Evolutionary conservation across 1,139 yeast species (phyloP).

Genomic region (Meyerozyma athensensis): DNA sequence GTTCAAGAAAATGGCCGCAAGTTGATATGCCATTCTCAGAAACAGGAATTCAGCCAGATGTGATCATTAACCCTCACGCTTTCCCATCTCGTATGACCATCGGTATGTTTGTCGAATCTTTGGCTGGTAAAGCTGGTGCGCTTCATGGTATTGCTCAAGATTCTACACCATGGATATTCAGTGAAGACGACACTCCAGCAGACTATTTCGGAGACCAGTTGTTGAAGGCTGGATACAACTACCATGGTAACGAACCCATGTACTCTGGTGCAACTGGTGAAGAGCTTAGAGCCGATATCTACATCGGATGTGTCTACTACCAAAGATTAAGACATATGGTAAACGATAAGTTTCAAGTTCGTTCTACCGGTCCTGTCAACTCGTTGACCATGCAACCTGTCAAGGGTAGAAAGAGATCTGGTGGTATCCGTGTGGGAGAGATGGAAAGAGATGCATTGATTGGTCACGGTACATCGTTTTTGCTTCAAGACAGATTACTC

Average conservation of each 20-base stretch:
- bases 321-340: conserved; percentile 99
- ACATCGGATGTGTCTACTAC: conserved; percentile 94
- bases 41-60: conserved; percentile 94
- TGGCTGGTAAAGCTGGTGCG: conserved; percentile 98
- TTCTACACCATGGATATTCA: conserved; percentile 93
- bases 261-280: conserved; percentile 99
- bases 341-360: conserved; percentile 97
- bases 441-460: conserved; percentile 99
- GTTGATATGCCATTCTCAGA: conserved; percentile 97
- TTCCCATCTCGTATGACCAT: conserved; percentile 99
- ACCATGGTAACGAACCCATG: conserved; percentile 98
- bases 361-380: conserved; percentile 98
- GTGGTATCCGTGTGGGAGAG: conserved; percentile 99
- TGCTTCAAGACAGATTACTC: conserved; percentile 89
- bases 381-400: conserved; percentile 98
- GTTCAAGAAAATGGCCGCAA: conserved; percentile 97
- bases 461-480: conserved; percentile 98
- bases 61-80: conserved; percentile 96
- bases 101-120: conserved; percentile 98
- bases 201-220: conserved; percentile 96
- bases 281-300: conserved; percentile 91
- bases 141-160: conserved; percentile 97
- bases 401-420: conserved; percentile 97
- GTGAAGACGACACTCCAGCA: conserved; percentile 92
- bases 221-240: conserved; percentile 83